phyloP scores from a whole-genome alignment of 192 early-diverging fungal genomes.

The Entomortierella chlamydospora region DNA sequence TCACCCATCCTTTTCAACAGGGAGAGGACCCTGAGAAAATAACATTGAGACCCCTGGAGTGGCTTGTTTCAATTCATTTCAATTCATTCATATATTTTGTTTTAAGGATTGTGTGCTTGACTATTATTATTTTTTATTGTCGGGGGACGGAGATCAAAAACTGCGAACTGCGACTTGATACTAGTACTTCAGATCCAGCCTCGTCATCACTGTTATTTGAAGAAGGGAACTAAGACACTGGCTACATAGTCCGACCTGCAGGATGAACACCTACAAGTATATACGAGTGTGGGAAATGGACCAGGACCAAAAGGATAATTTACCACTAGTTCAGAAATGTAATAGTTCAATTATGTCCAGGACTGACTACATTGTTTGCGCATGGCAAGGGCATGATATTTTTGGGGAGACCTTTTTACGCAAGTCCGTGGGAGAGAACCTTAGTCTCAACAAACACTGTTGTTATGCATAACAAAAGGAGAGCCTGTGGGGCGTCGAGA shows the following conservation, averaged over 20 bases:
- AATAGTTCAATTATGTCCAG: neutral
- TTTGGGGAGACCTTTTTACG: conserved; percentile 1
- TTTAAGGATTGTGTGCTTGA: conserved; percentile 34
- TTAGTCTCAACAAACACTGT: neutral
- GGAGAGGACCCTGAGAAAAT: neutral
- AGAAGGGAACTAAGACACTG: neutral
- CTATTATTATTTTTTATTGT: conserved; percentile 4
- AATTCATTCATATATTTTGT: conserved; percentile 47
- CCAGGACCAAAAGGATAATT: too few species aligned
- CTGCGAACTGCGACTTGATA: neutral
- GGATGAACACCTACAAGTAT: too few species aligned
- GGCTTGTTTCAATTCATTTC: neutral
- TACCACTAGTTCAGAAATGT: neutral
- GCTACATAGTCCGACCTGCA: too few species aligned
- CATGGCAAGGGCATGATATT: too few species aligned
- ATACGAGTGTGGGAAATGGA: too few species aligned
- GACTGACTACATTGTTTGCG: neutral
- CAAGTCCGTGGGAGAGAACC: conserved; percentile 24
- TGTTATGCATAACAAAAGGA: neutral
- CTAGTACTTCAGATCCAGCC: too few species aligned
- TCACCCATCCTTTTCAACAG: neutral
- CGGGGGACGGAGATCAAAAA: neutral
- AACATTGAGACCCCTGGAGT: neutral
- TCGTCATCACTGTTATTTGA: neutral
- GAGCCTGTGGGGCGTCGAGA: too few species aligned